Base-by-base conservation (phyloP, 2,329 filamentous ascomycete species). In the Sarocladiaceae sp. region DNA sequence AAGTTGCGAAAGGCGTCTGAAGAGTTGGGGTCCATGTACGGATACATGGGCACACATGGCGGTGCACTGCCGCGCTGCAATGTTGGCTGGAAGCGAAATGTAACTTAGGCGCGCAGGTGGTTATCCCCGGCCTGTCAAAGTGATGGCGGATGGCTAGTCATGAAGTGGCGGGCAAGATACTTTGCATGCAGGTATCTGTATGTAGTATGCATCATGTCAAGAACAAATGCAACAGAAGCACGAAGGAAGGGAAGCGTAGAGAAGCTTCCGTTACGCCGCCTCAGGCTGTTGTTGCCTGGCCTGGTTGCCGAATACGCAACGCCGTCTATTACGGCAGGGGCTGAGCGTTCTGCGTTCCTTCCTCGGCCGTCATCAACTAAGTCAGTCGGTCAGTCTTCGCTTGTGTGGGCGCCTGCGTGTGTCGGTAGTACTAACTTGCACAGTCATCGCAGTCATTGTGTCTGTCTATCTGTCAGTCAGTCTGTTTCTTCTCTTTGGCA, bases 31-130 rank as follows among this genome's bases (percentile, higher is more conserved):
- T 40, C 37, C 37, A 40, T 40, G 37, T 40, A 22, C 5, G 37
- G 8, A 23, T 4, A 17, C n/a, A n/a, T n/a, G n/a, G n/a, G n/a
- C n/a, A n/a, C n/a, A n/a, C n/a, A n/a, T n/a, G n/a, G n/a, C n/a
- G n/a, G 20, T 40, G 37, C 37, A 40, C 37, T 40, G 37, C 37
- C 37, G 37, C 37, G 37, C 37, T 40, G 23, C 20, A 22, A 40
- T n/a, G n/a, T n/a, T n/a, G n/a, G n/a, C n/a, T n/a, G n/a, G n/a
- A n/a, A n/a, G n/a, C n/a, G 17, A 40, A 20, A 7, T 15, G 37
- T 22, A 20, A 40, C 37, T 22, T 4, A 40, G 5, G 37, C 37
- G 37, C 20, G 17, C 6, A 23, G 7, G 37, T 17, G 20, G 37
- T 17, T 40, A 20, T 40, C 37, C 37, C 37, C 18, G 37, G 37